Evolutionary conservation across 2,329 filamentous ascomycete genomes (phyloP).

Genomic region (Chaetomium sp.): DNA sequence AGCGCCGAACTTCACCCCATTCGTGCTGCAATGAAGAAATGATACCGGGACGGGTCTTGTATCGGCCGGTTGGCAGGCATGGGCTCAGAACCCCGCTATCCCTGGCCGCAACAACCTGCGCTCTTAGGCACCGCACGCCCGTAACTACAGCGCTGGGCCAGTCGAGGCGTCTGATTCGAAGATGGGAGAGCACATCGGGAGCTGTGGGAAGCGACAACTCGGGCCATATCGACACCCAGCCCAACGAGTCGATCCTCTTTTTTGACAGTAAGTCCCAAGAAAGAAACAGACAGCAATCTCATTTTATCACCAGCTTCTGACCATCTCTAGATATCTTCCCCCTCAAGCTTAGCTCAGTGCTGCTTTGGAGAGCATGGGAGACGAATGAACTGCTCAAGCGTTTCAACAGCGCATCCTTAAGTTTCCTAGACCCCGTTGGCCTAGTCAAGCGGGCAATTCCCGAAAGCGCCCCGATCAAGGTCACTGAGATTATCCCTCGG

Average conservation of each 20-base stretch:
- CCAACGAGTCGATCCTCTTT: constrained; percentile 83
- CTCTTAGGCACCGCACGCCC: constrained; percentile 11
- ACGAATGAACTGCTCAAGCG: constrained; percentile 55
- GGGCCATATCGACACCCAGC: constrained; percentile 76
- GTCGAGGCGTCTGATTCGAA: constrained; percentile 3
- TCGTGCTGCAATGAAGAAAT: constrained; percentile 37
- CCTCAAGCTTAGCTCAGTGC: constrained; percentile 61
- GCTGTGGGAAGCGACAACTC: constrained; percentile 68
- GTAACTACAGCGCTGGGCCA: not conserved
- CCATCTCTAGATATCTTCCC: constrained; percentile 74
- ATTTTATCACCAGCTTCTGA: not conserved
- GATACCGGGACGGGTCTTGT: constrained; percentile 39
- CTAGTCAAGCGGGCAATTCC: constrained; percentile 66
- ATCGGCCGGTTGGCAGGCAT: constrained; percentile 42
- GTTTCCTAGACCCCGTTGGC: constrained; percentile 54
- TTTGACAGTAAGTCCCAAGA: constrained; percentile 71
- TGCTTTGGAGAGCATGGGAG: constrained; percentile 50
- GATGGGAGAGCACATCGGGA: constrained; percentile 51
- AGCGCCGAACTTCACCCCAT: not conserved
- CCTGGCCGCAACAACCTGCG: constrained; percentile 31
- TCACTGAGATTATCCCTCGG: constrained; percentile 80
- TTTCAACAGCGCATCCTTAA: constrained; percentile 55
- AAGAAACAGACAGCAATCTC: not conserved
- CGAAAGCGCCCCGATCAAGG: constrained; percentile 61
- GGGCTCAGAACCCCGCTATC: constrained; percentile 21